Conservation (phyloP, 2,329 filamentous ascomycete genomes). For the Paecilomyces niveus region DNA sequence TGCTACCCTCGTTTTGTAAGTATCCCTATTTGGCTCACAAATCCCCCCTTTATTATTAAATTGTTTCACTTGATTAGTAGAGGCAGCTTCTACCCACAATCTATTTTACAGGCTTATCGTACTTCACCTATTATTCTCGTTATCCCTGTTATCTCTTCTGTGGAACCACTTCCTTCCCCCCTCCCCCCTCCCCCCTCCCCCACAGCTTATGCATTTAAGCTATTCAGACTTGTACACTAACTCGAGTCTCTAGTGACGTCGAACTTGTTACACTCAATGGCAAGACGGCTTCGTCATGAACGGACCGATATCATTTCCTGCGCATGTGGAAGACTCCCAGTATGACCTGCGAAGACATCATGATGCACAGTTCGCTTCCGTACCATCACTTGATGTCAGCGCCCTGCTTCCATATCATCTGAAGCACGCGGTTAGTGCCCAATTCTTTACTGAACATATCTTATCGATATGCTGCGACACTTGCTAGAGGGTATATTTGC, state of each 20-base stretch:
- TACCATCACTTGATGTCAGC: neutral
- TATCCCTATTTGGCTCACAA: constrained; percentile 15
- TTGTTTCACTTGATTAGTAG: constrained; percentile 1
- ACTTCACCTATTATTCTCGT: neutral
- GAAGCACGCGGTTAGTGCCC: neutral
- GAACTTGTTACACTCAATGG: neutral
- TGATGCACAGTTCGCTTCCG: neutral
- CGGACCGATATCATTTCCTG: neutral
- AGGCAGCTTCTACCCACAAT: constrained; percentile 4
- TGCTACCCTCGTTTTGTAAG: constrained; percentile 77
- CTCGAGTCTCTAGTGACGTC: neutral
- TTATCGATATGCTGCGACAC: neutral
- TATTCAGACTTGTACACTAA: neutral
- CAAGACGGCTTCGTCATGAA: neutral
- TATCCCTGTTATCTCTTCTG: neutral
- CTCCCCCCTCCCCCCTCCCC: too few relatives aligned
- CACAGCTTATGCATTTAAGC: neutral
- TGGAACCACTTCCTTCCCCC: neutral
- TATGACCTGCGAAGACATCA: neutral
- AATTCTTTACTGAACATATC: neutral
- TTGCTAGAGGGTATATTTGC: neutral
- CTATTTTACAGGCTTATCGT: neutral
- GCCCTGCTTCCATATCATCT: neutral
- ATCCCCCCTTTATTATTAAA: neutral
- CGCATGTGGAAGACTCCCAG: neutral